These are phyloP conservation scores for Linnemannia schmuckeri DNA, from an alignment of 192 early-diverging fungal genomes.

Conservation along the genomic window DNA sequence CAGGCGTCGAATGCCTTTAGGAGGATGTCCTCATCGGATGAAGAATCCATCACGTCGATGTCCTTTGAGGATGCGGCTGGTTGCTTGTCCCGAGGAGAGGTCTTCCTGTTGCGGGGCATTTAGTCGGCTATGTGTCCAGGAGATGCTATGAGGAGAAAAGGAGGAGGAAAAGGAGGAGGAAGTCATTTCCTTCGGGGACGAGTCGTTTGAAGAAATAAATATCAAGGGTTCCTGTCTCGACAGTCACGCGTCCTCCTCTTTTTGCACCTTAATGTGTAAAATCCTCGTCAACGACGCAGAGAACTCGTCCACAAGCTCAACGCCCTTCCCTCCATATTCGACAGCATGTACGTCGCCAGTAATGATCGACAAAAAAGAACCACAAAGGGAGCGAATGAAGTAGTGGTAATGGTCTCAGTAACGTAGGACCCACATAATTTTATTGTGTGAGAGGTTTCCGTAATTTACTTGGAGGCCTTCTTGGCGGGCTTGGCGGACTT, in stretches of 20 bases:
- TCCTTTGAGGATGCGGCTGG: not conserved
- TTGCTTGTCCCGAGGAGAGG: not conserved
- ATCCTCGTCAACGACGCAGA: too few species aligned
- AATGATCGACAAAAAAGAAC: not conserved
- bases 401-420: conserved; percentile 12
- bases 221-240: not conserved
- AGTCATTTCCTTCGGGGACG: not conserved
- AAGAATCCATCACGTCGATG: not conserved
- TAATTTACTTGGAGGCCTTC: conserved; percentile 45
- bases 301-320: not conserved
- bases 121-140: not conserved
- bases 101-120: not conserved
- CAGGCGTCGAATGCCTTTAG: conserved; percentile 16
- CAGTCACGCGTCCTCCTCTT: not conserved
- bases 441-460: conserved; percentile 6
- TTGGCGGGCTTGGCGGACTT: conserved; percentile 56
- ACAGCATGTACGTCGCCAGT: not conserved
- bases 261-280: too few species aligned
- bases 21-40: conserved; percentile 10
- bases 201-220: not conserved
- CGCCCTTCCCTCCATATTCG: not conserved
- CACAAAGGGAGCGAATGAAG: not conserved
- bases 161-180: not conserved
- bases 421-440: conserved; percentile 4
- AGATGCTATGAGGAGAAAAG: not conserved